phyloP scores from a whole-genome alignment of 1,139 yeast species.

The Lodderomyces orthopsilosis region DNA sequence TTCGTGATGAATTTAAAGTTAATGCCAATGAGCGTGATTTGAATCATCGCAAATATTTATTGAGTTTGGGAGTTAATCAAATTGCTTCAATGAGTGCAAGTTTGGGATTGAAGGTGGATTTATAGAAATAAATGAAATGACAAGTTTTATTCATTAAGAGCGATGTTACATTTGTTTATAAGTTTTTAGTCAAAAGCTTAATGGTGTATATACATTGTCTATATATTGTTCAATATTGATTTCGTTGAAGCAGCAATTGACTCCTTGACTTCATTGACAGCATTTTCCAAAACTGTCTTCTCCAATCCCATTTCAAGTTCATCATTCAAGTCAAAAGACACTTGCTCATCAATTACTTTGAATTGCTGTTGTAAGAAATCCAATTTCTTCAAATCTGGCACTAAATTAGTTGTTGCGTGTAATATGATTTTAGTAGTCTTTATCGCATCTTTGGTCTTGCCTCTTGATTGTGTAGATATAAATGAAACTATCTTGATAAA shows the following conservation, averaged over 20 bases:
- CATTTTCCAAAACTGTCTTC: background rate
- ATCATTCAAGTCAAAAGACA: conserved; percentile 12
- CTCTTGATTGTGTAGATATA: conserved; percentile 9
- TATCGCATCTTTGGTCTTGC: background rate
- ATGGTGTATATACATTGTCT: background rate
- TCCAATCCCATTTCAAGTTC: conserved; percentile 11
- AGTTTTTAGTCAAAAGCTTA: no score
- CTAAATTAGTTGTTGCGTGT: conserved; percentile 7
- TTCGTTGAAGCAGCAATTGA: conserved; percentile 18
- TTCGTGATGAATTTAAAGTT: conserved; percentile 35
- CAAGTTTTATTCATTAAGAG: no score
- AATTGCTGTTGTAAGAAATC: conserved; percentile 16
- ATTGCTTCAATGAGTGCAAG: conserved; percentile 28
- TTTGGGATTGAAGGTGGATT: conserved; percentile 18
- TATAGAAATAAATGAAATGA: background rate
- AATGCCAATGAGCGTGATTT: conserved; percentile 28
- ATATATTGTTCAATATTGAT: conserved; percentile 13
- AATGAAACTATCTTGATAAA: conserved; percentile 22
- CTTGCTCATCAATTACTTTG: conserved; percentile 14
- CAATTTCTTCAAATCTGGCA: conserved; percentile 15
- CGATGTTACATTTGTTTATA: no score
- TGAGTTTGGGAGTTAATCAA: conserved; percentile 32
- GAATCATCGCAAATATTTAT: conserved; percentile 37
- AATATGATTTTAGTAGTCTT: background rate
- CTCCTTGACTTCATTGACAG: conserved; percentile 14